Conservation (phyloP, 495 filamentous ascomycete species). For the Penicillium goetzii region DNA sequence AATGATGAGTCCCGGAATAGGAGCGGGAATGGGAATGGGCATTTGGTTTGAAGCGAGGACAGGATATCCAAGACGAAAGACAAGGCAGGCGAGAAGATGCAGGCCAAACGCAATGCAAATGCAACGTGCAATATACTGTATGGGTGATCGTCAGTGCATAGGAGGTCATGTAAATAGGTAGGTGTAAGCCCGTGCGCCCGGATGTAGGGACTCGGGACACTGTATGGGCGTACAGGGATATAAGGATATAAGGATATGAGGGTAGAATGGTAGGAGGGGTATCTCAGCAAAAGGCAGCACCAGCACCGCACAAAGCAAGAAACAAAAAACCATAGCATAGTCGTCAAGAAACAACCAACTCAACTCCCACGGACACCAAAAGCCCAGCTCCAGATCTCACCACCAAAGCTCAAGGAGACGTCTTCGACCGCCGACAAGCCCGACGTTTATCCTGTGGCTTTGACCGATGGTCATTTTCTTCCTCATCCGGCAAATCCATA, state of each 20-base stretch:
- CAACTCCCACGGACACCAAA: background rate
- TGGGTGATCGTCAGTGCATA: constrained; percentile 9
- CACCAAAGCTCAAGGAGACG: constrained; percentile 1
- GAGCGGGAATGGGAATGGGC: background rate
- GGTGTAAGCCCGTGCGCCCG: background rate
- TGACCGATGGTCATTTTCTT: constrained; percentile 11
- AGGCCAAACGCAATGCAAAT: constrained; percentile 22
- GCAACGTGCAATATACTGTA: constrained; percentile 16
- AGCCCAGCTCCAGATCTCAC: background rate
- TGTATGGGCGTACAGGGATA: constrained; percentile 5
- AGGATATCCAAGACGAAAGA: constrained; percentile 4
- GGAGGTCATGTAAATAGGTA: constrained; percentile 11
- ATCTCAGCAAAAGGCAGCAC: constrained; percentile 5
- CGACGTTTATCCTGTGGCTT: constrained; percentile 19
- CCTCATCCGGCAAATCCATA: constrained; percentile 51
- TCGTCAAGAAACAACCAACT: background rate
- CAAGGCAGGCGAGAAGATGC: background rate
- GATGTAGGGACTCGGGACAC: constrained; percentile 5
- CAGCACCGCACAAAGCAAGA: constrained; percentile 3
- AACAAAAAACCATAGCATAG: background rate
- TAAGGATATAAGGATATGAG: background rate
- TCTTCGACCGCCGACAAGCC: constrained; percentile 27
- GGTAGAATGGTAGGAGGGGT: background rate
- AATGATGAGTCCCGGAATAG: background rate
- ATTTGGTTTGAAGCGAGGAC: background rate